phyloP scores from a whole-genome alignment of 2,329 filamentous ascomycete genomes.

The Drechslerella dactyloides region DNA sequence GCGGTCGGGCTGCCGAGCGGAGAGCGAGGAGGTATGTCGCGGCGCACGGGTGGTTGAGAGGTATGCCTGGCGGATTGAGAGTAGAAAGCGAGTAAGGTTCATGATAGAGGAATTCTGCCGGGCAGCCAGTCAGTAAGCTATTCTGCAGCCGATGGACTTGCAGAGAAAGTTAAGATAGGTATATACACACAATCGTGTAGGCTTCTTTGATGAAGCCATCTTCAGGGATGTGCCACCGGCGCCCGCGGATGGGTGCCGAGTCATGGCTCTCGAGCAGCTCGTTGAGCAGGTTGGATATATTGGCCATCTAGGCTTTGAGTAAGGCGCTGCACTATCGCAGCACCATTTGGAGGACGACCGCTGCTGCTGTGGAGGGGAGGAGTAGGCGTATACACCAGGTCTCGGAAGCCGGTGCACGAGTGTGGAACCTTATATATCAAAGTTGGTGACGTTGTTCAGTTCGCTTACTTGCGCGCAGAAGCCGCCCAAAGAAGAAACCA shows the following conservation, averaged over 20 bases:
- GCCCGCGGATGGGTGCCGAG: conserved; percentile 51
- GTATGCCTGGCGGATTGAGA: conserved; percentile 84
- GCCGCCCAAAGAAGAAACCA: conserved; percentile 10
- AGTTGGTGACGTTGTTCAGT: conserved; percentile 48
- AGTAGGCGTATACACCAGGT: no score
- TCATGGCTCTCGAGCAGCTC: conserved; percentile 42
- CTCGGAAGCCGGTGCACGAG: no score
- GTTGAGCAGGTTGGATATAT: conserved; percentile 45
- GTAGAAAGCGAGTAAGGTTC: conserved; percentile 79
- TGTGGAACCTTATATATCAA: no score
- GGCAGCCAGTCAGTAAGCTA: conserved; percentile 4
- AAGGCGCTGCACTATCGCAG: conserved; percentile 32
- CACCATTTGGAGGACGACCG: conserved; percentile 30
- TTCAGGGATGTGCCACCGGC: conserved; percentile 59
- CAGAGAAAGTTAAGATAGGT: conserved; percentile 1
- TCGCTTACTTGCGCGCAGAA: conserved; percentile 20
- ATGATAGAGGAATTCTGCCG: conserved; percentile 80
- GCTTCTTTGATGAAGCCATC: conserved; percentile 94
- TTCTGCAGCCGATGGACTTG: conserved; percentile 48
- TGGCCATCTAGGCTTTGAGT: conserved; percentile 47
- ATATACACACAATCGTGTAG: conserved; percentile 75
- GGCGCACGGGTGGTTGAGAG: conserved; percentile 78
- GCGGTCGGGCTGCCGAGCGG: conserved; percentile 60
- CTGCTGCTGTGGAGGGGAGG: neutral
- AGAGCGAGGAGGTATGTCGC: conserved; percentile 63